These are phyloP conservation scores for Bisporella sp. DNA, from an alignment of 2,329 filamentous ascomycete genomes.

Conservation along the genomic window DNA sequence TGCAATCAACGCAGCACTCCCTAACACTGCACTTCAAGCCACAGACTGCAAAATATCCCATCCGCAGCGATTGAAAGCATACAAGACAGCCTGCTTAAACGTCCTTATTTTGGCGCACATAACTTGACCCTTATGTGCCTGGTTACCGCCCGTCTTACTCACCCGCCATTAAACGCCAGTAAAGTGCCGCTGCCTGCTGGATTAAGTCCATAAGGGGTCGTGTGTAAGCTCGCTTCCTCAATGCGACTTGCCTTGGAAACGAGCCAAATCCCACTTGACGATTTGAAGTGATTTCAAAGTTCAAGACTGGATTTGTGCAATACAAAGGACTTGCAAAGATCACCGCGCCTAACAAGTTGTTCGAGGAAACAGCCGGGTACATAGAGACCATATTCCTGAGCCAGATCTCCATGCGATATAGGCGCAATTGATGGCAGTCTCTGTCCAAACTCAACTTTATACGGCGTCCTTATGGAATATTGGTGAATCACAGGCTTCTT, in stretches of 20 bases:
- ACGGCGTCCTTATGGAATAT: constrained; percentile 25
- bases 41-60: constrained; percentile 8
- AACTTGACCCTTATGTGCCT: constrained; percentile 13
- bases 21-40: constrained; percentile 21
- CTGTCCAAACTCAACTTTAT: constrained; percentile 22
- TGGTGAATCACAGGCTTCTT: constrained; percentile 20
- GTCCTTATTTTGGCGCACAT: constrained; percentile 5
- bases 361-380: too few species aligned
- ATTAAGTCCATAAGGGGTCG: constrained; percentile 13
- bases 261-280: too few species aligned
- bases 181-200: constrained; percentile 16
- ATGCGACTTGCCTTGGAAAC: constrained; percentile 9
- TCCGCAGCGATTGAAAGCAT: background rate
- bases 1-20: constrained; percentile 20
- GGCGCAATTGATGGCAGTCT: constrained; percentile 28
- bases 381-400: background rate
- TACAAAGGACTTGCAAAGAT: too few species aligned
- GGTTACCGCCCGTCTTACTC: constrained; percentile 10
- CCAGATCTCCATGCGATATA: background rate
- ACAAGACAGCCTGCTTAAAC: constrained; percentile 3
- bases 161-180: constrained; percentile 16
- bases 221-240: constrained; percentile 11
- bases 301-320: too few species aligned
- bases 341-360: too few species aligned
- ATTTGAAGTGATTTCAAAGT: too few species aligned